phyloP scores from a whole-genome alignment of 768 basidiomycete species.

The Kwoniella heveanensis region DNA sequence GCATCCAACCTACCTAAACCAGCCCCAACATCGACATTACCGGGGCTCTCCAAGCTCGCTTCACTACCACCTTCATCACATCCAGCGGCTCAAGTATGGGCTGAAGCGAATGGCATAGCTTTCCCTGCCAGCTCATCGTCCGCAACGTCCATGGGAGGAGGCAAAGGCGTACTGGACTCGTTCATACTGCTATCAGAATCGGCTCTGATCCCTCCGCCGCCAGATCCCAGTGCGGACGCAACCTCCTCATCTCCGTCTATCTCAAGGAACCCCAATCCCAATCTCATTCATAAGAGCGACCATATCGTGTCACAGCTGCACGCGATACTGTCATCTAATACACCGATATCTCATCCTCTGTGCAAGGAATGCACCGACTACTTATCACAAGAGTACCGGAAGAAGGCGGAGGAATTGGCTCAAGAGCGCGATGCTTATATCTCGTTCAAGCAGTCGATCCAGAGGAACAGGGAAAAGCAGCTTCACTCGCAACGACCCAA shows the following conservation, averaged over 20 bases:
- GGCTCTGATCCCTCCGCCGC: slow-evolving; percentile 61
- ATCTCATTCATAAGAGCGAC: not conserved
- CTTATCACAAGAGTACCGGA: slow-evolving; percentile 71
- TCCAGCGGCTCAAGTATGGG: slow-evolving; percentile 38
- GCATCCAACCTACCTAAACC: slow-evolving; percentile 67
- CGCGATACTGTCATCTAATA: slow-evolving; percentile 49
- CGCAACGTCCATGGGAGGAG: no score
- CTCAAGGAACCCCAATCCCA: no score
- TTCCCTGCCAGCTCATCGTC: not conserved
- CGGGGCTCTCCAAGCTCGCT: slow-evolving; percentile 45
- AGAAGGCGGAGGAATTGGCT: slow-evolving; percentile 83
- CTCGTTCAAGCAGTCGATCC: slow-evolving; percentile 84
- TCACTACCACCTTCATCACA: slow-evolving; percentile 59
- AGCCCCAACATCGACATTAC: slow-evolving; percentile 53
- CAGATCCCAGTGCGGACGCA: no score
- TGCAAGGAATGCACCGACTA: slow-evolving; percentile 92
- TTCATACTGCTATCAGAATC: slow-evolving; percentile 48
- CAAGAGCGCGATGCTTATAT: slow-evolving; percentile 90
- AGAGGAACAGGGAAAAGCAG: slow-evolving; percentile 71
- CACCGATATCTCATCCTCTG: slow-evolving; percentile 79
- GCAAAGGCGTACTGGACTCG: slow-evolving; percentile 30
- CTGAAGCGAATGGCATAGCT: slow-evolving; percentile 18
- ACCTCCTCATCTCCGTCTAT: no score
- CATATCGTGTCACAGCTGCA: slow-evolving; percentile 46
- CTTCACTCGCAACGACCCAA: slow-evolving; percentile 18